A percentile compares a stretch with the other conserved stretches of the same genome.
These are phyloP conservation scores for Stipa capillata DNA, from an alignment of 176 grass and related monocot species.

Conservation along the genomic window DNA sequence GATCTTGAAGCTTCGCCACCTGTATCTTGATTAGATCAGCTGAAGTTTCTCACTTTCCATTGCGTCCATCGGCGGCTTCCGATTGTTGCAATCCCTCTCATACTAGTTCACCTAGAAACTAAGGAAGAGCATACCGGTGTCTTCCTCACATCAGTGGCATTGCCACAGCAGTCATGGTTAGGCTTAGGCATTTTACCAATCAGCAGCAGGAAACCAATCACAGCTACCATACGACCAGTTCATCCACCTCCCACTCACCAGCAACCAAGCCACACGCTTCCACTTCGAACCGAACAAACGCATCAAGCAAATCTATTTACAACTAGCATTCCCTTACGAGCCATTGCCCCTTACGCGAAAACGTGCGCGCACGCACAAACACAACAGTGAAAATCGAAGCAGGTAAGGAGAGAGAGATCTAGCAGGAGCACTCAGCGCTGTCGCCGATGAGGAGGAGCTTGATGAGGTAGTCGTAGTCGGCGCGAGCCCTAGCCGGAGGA, in stretches of 20 bases:
- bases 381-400: neutral
- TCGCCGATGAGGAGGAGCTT: slow-evolving; percentile 85
- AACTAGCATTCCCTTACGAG: neutral
- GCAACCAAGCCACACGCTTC: neutral
- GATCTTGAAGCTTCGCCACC: neutral
- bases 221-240: neutral
- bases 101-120: neutral
- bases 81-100: neutral
- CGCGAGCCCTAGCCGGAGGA: slow-evolving; percentile 57
- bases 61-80: neutral
- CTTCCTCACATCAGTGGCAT: neutral
- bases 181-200: neutral
- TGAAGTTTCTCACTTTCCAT: neutral
- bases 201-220: neutral
- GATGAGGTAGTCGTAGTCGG: slow-evolving; percentile 80
- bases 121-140: neutral
- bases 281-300: neutral
- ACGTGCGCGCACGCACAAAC: neutral
- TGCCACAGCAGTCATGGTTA: neutral
- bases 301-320: neutral
- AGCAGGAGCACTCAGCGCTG: slow-evolving; percentile 39
- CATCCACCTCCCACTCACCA: neutral
- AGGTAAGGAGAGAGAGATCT: neutral
- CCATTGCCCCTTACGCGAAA: neutral
- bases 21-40: neutral